Conservation (phyloP, 257 asterid genomes). For the Penstemon davidsonii region DNA sequence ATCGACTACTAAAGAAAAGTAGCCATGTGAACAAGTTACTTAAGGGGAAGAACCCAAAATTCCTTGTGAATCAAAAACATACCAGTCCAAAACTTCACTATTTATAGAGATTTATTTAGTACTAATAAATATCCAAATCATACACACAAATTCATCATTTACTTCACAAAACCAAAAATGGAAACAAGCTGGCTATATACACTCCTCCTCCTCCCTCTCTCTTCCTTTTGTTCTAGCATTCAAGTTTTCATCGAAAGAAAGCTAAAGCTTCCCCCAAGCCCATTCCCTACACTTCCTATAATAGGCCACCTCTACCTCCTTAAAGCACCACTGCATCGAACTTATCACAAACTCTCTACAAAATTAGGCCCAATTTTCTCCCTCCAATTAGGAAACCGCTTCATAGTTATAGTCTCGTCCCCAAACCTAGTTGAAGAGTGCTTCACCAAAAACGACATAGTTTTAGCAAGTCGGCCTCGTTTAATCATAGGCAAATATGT, state of each 20-base stretch:
- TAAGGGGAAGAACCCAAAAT: no score
- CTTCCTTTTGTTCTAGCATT: background rate
- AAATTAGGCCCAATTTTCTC: conserved; percentile 36
- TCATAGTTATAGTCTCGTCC: conserved; percentile 38
- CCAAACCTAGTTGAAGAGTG: conserved; percentile 35
- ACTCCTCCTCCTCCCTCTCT: conserved; percentile 5
- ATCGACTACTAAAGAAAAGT: no score
- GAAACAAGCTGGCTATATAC: conserved; percentile 21
- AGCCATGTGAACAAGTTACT: no score
- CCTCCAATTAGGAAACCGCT: conserved; percentile 37
- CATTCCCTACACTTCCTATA: conserved; percentile 31
- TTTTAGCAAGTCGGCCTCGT: conserved; percentile 37
- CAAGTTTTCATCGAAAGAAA: background rate
- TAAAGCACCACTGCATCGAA: conserved; percentile 31
- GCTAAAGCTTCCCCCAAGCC: conserved; percentile 37
- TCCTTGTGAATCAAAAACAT: no score
- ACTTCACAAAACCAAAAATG: background rate
- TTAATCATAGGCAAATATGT: conserved; percentile 27
- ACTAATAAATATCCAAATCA: background rate
- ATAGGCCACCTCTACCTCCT: conserved; percentile 42
- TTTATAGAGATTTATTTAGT: no score
- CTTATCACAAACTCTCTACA: conserved; percentile 24
- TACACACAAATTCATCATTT: background rate
- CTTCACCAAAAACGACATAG: conserved; percentile 38
- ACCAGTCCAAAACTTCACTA: no score